Base-by-base conservation (phyloP, 768 basidiomycete genomes). In the Tulasnella sp. region DNA sequence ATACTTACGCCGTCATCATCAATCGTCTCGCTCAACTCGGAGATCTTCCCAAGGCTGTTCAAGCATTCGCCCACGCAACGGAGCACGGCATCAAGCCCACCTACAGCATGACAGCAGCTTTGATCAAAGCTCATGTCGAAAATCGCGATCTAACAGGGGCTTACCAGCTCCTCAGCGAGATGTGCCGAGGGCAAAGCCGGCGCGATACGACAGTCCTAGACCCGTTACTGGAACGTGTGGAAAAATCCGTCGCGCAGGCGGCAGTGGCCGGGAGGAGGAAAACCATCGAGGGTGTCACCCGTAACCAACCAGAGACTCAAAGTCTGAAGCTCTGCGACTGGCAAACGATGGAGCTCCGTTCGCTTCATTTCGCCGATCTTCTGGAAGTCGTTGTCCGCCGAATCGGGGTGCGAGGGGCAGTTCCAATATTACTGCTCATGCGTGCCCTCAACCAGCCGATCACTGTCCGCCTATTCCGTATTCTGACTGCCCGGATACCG, bases 1-100 rank as follows among this genome's bases (percentile, higher is more conserved):
- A 85, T 15, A 93, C 92, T 0, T 91, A 88, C 81, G 86, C 88
- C 11, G 86, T 89, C 64, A 84, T 91, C 77, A 88, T 92, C 81
- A 86, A 88, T 80, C 85, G 88, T 79, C 81, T 89, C 74, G 86
- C 86, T 40, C 81, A 79, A 22, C 84, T 83, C 45, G 83, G 83
- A 39, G 85, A 89, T 79, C 82, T 88, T 54, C 78, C 84, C 25
- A 84, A 84, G 64, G 86, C 88, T 11, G 80, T 87, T 75, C 81
- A 83, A 34, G 82, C 89, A 72, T 81, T 85, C 40, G 83, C 83
- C 37, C 45, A 68, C 37, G 89, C 91, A 87, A 79, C 83, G 54
- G 71, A 80, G 19, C 79, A 81, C 22, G 85, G 84, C 38, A 81
- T 89, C 75, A 79, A 79, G 42, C 85, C 88, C 14, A 88, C 90